Evolutionary conservation across 2,329 filamentous ascomycete genomes (phyloP), one percentile per base, ranked within the genome.

Genomic region (Trichoderma endophyticum): DNA sequence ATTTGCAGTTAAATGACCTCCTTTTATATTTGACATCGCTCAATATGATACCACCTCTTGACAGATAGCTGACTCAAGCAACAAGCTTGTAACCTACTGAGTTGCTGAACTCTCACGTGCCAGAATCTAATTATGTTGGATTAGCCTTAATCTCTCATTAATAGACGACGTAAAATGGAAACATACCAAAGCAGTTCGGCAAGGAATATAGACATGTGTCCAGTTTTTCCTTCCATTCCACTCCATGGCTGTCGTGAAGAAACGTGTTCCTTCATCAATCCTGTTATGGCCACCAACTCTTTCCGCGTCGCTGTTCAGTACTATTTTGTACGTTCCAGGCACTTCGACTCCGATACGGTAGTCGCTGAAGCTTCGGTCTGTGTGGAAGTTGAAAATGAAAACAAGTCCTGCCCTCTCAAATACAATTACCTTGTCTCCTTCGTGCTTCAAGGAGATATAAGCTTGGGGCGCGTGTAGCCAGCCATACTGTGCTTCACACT

Each of bases 311-410:
- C 91, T 91, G 81, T 95, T 94, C 57, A 99, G 86, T 4, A 97
- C 91, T 70, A 97, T 90, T 70, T 89, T 88, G 82, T 99, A 99
- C 1, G 93, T 97, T 51, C 96, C 96, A 4, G 92, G 84, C 24
- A 89, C 86, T 66, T 98, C 94, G 51, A 99, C 87, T 21, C 96
- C 96, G 61, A 99, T 91, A 48, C 95, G 90, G 81, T 98, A 99
- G 82, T 98, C 96, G 12, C 91, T 91, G 83, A 92, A 99, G 81
- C 94, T 97, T 76, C 91, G 84, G 32, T 88, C 89, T 0, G 93
- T 90, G 80, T 98, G 91, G 86, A 98, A 98, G 84, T 99, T 99
- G 87, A 99, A 98, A 77, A 98, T 88, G 86, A 95, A 99, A 12
- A 99, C 86, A 72, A 97, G 84, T 0, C 95, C 95, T 1, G 90